Base-by-base conservation (phyloP, 208 protist species). In the Leptomonas seymouri region DNA sequence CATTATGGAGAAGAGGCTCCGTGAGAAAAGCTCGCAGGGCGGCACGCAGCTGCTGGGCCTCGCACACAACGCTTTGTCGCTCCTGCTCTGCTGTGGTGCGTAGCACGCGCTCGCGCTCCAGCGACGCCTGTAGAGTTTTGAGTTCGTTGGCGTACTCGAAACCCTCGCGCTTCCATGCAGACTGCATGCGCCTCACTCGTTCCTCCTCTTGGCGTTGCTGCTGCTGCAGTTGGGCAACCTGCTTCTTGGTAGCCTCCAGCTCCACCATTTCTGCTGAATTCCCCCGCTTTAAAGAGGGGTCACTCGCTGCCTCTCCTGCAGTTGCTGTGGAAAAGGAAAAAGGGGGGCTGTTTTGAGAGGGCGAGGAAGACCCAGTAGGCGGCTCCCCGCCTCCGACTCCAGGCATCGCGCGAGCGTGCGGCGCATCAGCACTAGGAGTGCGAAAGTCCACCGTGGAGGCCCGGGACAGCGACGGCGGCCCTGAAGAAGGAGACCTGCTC, bases 91-190 rank as follows among this genome's bases (percentile, higher is more conserved):
- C 64, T 28, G 66, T 30, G 14, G 49, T 50, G 42, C 76, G 76
- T 61, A 70, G 59, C 23, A 44, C 49, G 9, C 30, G 69, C 56
- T 82, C 76, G 3, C 76, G 68, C 21, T 63, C 54, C 46, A 82
- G 60, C 0, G 73, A 62, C 3, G 69, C 69, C 64, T 67, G 34
- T 31, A 78, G 20, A 2, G 56, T 42, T 23, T 74, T 42, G 23
- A 72, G 50, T 9, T 72, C 60, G 42, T 66, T 50, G 12, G 23
- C 45, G 39, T 67, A 42, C 23, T 73, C 69, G 6, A 56, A 67
- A 0, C 49, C 20, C 56, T 81, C 76, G 6, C 39, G 60, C 50
- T 65, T 44, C 64, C 72, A 70, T 25, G 27, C 18, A 5, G 76
- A 67, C 42, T 76, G 31, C 27, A 67, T 23, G 36, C 31, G 63